These are phyloP conservation scores for Linnemannia schmuckeri DNA, from an alignment of 192 early-diverging fungal species.

Conservation along the genomic window DNA sequence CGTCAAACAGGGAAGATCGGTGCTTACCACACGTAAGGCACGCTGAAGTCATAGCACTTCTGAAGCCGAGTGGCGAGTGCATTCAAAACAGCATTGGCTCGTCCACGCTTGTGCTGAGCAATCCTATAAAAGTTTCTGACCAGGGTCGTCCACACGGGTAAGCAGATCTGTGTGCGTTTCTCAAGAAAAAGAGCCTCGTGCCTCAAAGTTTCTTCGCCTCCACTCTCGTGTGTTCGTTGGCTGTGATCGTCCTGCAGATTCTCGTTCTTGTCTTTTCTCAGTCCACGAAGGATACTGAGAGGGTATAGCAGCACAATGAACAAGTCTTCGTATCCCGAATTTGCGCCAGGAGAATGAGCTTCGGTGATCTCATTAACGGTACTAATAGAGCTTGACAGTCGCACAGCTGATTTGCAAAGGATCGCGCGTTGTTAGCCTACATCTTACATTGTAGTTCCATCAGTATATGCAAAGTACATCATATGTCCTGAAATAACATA, in stretches of 20 bases:
- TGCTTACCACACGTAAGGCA: constrained; percentile 28
- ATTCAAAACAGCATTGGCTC: constrained; percentile 29
- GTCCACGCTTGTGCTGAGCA: constrained; percentile 29
- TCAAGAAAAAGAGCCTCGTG: background rate
- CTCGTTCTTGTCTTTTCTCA: background rate
- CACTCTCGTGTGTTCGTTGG: constrained; percentile 12
- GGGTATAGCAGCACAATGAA: constrained; percentile 25
- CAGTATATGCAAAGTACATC: too few species aligned
- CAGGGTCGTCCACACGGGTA: constrained; percentile 27
- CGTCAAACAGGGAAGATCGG: background rate
- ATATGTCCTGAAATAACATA: background rate
- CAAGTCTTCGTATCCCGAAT: constrained; percentile 8
- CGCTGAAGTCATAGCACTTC: background rate
- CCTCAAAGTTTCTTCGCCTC: background rate
- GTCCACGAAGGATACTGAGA: constrained; percentile 15
- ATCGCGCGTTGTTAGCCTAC: background rate
- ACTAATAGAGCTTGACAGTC: constrained; percentile 20
- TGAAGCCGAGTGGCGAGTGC: constrained; percentile 12
- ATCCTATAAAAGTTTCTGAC: constrained; percentile 28
- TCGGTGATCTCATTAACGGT: constrained; percentile 32
- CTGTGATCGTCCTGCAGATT: constrained; percentile 6
- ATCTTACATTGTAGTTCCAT: too few species aligned
- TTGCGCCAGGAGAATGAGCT: background rate
- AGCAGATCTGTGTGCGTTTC: constrained; percentile 9
- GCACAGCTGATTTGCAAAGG: constrained; percentile 15